Conservation (phyloP, 169 alveolate genomes). For the Plasmodium relictum region DNA sequence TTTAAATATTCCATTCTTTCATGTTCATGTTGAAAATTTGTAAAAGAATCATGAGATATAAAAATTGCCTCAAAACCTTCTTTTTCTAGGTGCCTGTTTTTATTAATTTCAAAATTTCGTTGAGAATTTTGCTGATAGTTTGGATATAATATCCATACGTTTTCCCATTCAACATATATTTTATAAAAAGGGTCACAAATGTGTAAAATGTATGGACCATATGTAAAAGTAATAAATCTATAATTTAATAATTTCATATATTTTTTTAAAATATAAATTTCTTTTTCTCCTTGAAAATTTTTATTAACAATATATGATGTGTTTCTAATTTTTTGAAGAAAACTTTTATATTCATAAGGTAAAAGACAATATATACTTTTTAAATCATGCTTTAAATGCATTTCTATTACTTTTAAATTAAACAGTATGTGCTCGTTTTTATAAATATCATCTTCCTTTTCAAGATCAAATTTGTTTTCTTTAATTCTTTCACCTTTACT, state of each 20-base stretch:
- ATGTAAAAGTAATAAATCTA: slow-evolving; percentile 58
- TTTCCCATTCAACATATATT: slow-evolving; percentile 55
- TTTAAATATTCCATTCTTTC: slow-evolving; percentile 56
- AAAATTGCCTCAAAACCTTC: slow-evolving; percentile 62
- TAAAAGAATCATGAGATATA: slow-evolving; percentile 62
- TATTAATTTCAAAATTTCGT: slow-evolving; percentile 42
- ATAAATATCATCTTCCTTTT: not conserved
- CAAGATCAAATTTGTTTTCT: not conserved
- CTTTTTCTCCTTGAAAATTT: slow-evolving; percentile 72
- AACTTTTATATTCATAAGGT: slow-evolving; percentile 63
- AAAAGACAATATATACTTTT: slow-evolving; percentile 58
- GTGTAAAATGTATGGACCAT: slow-evolving; percentile 70
- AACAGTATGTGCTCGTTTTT: slow-evolving; percentile 24
- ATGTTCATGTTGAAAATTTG: slow-evolving; percentile 35
- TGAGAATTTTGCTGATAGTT: slow-evolving; percentile 36
- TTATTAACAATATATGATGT: slow-evolving; percentile 45
- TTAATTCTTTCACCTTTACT: slow-evolving; percentile 4
- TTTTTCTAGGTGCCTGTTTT: slow-evolving; percentile 31
- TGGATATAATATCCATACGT: slow-evolving; percentile 72
- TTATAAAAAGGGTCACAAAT: slow-evolving; percentile 73
- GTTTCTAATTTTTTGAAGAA: slow-evolving; percentile 48
- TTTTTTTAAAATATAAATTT: slow-evolving; percentile 72
- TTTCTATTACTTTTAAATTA: slow-evolving; percentile 56
- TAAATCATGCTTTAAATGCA: slow-evolving; percentile 65
- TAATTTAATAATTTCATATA: slow-evolving; percentile 63